Conservation (phyloP, 1,139 yeast species). For the Yamadazyma jaroonii region DNA sequence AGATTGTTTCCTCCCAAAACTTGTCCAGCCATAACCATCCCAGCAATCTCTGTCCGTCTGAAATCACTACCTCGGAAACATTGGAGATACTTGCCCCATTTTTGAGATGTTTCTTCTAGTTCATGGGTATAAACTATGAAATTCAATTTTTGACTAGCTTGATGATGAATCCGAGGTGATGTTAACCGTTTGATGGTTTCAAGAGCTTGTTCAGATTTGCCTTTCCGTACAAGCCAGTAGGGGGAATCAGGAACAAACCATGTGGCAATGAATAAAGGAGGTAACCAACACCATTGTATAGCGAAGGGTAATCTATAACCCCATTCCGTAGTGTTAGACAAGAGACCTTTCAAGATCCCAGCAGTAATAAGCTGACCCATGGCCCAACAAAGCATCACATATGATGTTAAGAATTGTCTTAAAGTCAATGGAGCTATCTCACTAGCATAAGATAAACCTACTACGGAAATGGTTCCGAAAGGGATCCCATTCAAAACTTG, state of each 20-base stretch:
- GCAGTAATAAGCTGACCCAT: conserved; percentile 42
- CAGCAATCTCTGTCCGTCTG: conserved; percentile 4
- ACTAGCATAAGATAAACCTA: conserved; percentile 44
- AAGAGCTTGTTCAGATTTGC: conserved; percentile 33
- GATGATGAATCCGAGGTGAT: conserved; percentile 6
- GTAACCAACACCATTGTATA: conserved; percentile 31
- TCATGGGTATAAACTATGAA: conserved; percentile 11
- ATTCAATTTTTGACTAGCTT: conserved; percentile 9
- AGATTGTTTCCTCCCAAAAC: conserved; percentile 10
- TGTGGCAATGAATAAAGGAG: conserved; percentile 25
- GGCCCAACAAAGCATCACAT: conserved; percentile 43
- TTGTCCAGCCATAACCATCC: conserved; percentile 8
- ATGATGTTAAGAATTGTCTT: conserved; percentile 41
- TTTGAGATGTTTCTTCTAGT: conserved; percentile 8
- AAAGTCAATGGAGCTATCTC: conserved; percentile 45
- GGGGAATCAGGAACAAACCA: conserved; percentile 59
- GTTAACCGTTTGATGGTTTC: conserved; percentile 8
- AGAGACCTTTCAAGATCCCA: conserved; percentile 35
- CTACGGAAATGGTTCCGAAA: conserved; percentile 46
- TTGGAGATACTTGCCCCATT: conserved; percentile 15
- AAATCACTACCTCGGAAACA: conserved; percentile 3
- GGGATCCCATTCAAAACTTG: conserved; percentile 42
- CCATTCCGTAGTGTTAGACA: conserved; percentile 18
- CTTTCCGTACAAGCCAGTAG: conserved; percentile 44
- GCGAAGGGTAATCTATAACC: conserved; percentile 48